Evolutionary conservation across 1,139 yeast genomes (phyloP).

Genomic region (Debaryomyces sp.): DNA sequence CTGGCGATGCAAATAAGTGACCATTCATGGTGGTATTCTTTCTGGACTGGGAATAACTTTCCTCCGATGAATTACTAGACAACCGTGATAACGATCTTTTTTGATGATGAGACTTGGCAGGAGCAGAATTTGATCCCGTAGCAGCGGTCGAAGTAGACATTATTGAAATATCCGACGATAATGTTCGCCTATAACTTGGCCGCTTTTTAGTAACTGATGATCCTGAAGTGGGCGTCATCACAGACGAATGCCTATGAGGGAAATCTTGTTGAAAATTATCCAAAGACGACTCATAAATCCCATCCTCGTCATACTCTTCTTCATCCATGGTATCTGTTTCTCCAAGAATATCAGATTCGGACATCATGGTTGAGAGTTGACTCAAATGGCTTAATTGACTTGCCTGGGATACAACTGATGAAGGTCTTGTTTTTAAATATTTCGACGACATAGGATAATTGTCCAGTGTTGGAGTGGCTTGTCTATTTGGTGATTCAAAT

Average conservation of each 20-base stretch:
- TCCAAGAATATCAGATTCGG: slow-evolving; percentile 47
- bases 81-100: slow-evolving; percentile 36
- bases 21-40: slow-evolving; percentile 10
- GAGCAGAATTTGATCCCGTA: slow-evolving; percentile 13
- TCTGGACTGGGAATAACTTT: slow-evolving; percentile 21
- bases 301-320: slow-evolving; percentile 39
- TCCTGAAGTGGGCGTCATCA: slow-evolving; percentile 3
- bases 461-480: slow-evolving; percentile 7
- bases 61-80: slow-evolving; percentile 45
- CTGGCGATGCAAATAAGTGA: slow-evolving; percentile 18
- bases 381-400: slow-evolving; percentile 59
- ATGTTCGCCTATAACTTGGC: slow-evolving; percentile 36
- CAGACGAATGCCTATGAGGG: slow-evolving; percentile 7
- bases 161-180: slow-evolving; percentile 44
- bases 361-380: slow-evolving; percentile 55
- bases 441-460: neutral
- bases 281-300: slow-evolving; percentile 34
- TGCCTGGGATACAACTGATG: slow-evolving; percentile 66
- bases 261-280: slow-evolving; percentile 28
- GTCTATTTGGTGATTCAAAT: slow-evolving; percentile 9
- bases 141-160: slow-evolving; percentile 35
- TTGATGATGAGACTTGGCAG: slow-evolving; percentile 21
- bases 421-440: slow-evolving; percentile 47
- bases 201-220: slow-evolving; percentile 21
- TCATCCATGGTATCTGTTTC: slow-evolving; percentile 52